Conservation (phyloP, 768 basidiomycete genomes). For the Amylocystis lapponica region DNA sequence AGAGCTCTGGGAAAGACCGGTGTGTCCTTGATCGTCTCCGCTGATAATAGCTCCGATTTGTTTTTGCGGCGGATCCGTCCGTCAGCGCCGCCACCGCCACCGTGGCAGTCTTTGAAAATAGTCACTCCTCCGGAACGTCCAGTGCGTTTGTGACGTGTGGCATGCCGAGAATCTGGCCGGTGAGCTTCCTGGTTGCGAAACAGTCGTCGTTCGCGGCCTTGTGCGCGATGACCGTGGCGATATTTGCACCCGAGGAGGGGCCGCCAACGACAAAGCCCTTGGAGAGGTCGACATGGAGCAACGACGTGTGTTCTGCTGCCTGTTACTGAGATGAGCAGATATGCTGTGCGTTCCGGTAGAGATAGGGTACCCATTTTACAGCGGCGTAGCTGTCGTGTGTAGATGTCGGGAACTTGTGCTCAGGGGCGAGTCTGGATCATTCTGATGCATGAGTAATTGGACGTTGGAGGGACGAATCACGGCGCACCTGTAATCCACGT, state of each 20-base stretch:
- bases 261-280: slow-evolving; percentile 21
- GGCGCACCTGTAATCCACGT: slow-evolving; percentile 14
- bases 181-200: slow-evolving; percentile 12
- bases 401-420: slow-evolving; percentile 18
- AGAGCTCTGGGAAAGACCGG: slow-evolving; percentile 6
- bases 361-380: slow-evolving; percentile 19
- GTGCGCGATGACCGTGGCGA: slow-evolving; percentile 17
- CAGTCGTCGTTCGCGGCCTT: slow-evolving; percentile 16
- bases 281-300: slow-evolving; percentile 12
- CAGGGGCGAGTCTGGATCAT: slow-evolving; percentile 18
- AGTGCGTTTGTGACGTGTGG: slow-evolving; percentile 19
- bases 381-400: slow-evolving; percentile 18
- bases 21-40: slow-evolving; percentile 16
- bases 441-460: neutral
- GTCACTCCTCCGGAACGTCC: slow-evolving; percentile 14
- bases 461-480: too few species aligned
- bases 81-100: slow-evolving; percentile 11
- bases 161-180: slow-evolving; percentile 20
- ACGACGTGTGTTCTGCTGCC: slow-evolving; percentile 7
- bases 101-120: slow-evolving; percentile 17
- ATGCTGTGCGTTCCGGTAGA: neutral
- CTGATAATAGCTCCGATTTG: slow-evolving; percentile 15
- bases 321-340: neutral
- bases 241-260: slow-evolving; percentile 16
- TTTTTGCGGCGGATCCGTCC: slow-evolving; percentile 6